phyloP scores from a whole-genome alignment of 805 yeast genomes.

The Starmerella davenportii region DNA sequence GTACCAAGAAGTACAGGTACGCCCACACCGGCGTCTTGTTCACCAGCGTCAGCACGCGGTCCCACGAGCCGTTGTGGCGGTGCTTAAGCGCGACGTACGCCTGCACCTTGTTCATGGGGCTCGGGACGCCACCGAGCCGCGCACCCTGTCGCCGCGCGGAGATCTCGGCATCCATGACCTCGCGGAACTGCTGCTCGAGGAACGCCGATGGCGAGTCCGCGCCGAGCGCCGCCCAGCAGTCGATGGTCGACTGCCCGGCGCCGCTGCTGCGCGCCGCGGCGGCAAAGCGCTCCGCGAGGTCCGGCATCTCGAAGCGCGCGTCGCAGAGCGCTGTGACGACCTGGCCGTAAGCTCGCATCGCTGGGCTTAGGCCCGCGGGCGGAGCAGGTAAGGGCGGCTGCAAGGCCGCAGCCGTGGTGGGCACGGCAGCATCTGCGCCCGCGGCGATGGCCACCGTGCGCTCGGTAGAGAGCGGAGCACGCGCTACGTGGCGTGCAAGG shows the following conservation, averaged over 20 bases:
- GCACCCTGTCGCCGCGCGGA: conserved; percentile 32
- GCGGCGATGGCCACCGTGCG: background rate
- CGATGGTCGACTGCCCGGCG: conserved; percentile 2
- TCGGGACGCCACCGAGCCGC: conserved; percentile 47
- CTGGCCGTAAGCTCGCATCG: conserved; percentile 10
- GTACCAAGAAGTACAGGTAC: conserved; percentile 57
- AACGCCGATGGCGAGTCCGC: conserved; percentile 20
- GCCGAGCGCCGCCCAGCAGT: conserved; percentile 14
- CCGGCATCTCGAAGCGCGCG: conserved; percentile 7
- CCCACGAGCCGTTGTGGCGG: conserved; percentile 30
- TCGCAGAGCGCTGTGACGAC: conserved; percentile 9
- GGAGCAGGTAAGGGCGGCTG: conserved; percentile 6
- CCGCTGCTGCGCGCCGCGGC: conserved; percentile 1
- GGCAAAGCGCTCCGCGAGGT: conserved; percentile 4
- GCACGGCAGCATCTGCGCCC: background rate
- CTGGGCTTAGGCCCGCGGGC: conserved; percentile 6
- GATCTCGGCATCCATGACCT: conserved; percentile 49
- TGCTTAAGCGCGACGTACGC: conserved; percentile 38
- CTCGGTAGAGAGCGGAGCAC: background rate
- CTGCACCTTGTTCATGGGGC: conserved; percentile 52
- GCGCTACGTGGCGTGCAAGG: conserved; percentile 53
- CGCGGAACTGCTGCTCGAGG: conserved; percentile 62
- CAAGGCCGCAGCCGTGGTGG: background rate
- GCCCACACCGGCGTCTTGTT: conserved; percentile 95
- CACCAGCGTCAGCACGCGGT: conserved; percentile 38